A percentile compares a stretch with the other conserved stretches of the same genome.
These are phyloP conservation scores for Talaromyces liani DNA, from an alignment of 495 filamentous ascomycete species.

Conservation along the genomic window DNA sequence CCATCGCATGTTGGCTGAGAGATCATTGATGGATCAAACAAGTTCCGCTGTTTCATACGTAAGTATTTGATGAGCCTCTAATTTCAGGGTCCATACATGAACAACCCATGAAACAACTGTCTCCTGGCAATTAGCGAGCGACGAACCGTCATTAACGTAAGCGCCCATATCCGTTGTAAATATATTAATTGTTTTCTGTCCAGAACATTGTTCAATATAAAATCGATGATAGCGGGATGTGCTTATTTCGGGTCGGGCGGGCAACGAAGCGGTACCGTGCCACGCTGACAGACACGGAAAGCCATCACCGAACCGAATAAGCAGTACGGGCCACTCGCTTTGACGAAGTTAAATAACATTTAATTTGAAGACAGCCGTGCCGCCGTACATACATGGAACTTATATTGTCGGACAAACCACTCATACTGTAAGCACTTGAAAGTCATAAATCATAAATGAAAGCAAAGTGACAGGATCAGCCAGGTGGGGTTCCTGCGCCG, in stretches of 20 bases:
- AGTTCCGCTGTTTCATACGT: neutral
- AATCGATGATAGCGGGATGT: neutral
- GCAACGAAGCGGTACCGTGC: neutral
- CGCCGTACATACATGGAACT: neutral
- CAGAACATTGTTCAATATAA: neutral
- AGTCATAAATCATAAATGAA: neutral
- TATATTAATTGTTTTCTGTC: neutral
- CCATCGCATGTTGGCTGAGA: neutral
- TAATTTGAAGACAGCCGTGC: neutral
- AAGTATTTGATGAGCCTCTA: neutral
- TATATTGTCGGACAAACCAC: neutral
- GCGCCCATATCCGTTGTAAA: neutral
- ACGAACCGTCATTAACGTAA: neutral
- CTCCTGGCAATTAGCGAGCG: neutral
- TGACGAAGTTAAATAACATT: neutral
- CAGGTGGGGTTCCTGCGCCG: neutral
- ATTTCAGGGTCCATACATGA: neutral
- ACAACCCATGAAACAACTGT: neutral
- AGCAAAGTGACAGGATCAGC: slow-evolving; percentile 4
- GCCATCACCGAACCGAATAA: neutral
- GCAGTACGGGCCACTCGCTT: neutral
- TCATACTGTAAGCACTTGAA: no score
- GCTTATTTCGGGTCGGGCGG: neutral
- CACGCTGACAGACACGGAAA: neutral
- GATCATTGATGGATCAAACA: neutral